These are phyloP conservation scores for Artomyces pyxidatus DNA, from an alignment of 768 basidiomycete species.

Conservation along the genomic window DNA sequence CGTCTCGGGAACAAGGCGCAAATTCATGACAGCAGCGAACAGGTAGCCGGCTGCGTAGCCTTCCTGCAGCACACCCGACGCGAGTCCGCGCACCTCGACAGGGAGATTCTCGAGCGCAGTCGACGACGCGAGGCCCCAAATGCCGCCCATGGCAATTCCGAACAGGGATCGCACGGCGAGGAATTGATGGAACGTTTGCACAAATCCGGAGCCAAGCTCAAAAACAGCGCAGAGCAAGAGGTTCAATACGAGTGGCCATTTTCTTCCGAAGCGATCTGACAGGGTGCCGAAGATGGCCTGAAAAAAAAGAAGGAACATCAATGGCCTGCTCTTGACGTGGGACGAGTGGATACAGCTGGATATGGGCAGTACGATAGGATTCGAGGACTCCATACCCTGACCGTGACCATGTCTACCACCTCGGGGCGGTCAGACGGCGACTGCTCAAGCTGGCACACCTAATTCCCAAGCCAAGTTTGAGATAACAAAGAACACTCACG, in stretches of 20 bases:
- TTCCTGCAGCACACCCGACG: slow-evolving; percentile 79
- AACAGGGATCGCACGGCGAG: slow-evolving; percentile 78
- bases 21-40: slow-evolving; percentile 75
- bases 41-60: slow-evolving; percentile 87
- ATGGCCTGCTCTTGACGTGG: neutral
- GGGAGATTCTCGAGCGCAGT: slow-evolving; percentile 89
- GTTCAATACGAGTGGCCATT: slow-evolving; percentile 85
- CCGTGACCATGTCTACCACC: too few relatives aligned
- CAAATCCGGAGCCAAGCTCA: slow-evolving; percentile 77
- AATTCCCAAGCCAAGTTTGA: neutral
- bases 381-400: too few relatives aligned
- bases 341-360: neutral
- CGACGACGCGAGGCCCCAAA: slow-evolving; percentile 80
- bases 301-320: neutral
- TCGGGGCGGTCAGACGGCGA: neutral
- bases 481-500: slow-evolving; percentile 13
- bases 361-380: too few relatives aligned
- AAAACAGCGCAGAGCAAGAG: slow-evolving; percentile 62
- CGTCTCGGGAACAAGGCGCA: slow-evolving; percentile 42
- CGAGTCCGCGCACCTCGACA: slow-evolving; percentile 77
- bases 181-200: slow-evolving; percentile 68
- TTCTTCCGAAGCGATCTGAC: slow-evolving; percentile 87
- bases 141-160: slow-evolving; percentile 82
- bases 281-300: slow-evolving; percentile 69
- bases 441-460: neutral